These are phyloP conservation scores for Phyllostachys edulis DNA, from an alignment of 176 grass and related monocot species.

Conservation along the genomic window DNA sequence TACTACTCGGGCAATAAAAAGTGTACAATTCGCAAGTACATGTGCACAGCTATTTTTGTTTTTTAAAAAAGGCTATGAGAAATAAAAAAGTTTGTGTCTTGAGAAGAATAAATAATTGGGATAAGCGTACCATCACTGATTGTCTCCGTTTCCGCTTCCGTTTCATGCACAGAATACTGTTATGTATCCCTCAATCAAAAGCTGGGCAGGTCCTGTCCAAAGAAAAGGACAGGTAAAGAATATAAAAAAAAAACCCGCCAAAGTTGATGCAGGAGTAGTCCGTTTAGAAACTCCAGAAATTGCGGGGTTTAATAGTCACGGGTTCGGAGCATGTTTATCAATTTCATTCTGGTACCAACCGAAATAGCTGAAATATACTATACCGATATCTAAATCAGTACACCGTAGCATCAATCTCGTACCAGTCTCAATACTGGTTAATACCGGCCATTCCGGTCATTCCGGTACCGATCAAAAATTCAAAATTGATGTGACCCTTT, in stretches of 20 bases:
- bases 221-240: neutral
- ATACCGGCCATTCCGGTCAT: too few relatives aligned
- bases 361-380: too few relatives aligned
- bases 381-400: too few relatives aligned
- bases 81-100: neutral
- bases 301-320: neutral
- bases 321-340: too few relatives aligned
- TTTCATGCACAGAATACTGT: conserved; percentile 13
- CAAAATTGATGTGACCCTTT: too few relatives aligned
- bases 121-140: conserved; percentile 16
- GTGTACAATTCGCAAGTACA: neutral
- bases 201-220: neutral
- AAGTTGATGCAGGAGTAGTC: too few relatives aligned
- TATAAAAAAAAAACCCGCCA: conserved; percentile 1
- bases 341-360: too few relatives aligned
- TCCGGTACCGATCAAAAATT: too few relatives aligned
- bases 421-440: too few relatives aligned
- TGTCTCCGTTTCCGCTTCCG: neutral
- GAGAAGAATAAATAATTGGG: neutral
- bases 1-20: neutral
- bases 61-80: neutral
- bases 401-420: too few relatives aligned
- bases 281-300: neutral
- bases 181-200: neutral
- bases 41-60: neutral